Base-by-base conservation (phyloP, 2,329 filamentous ascomycete species). In the Phialophora expanda region DNA sequence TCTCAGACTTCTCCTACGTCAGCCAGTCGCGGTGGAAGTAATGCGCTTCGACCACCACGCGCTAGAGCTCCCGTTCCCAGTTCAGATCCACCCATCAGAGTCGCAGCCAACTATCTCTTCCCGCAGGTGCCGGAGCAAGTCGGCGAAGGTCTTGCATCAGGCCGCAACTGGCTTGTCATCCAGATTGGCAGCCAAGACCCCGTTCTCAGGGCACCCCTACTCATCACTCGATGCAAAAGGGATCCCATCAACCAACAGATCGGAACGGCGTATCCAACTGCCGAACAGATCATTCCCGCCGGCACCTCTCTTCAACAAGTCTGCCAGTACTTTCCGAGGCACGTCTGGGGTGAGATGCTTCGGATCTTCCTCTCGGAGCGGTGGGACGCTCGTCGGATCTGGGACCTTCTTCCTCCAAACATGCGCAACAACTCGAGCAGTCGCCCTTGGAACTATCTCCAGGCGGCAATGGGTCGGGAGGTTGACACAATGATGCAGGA, bases 381-480 rank as follows among this genome's bases (percentile, higher is more conserved):
- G 20, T 69, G 66, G 68, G 55, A 41, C 6, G 70, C 61, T 11
- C 51, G 59, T 12, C 46, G 54, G 12, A 69, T 73, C 24, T 73
- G 61, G 56, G 17, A 69, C 4, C 14, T 24, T 5, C 59, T 70
- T 38, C 70, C 71, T 17, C n/a, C 20, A 3, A 63, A 58, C 26
- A 60, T 50, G n/a, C 57, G 66, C 7, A 38, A 62, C 34, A 53
- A 61, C 58, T 12, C 54, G 58, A 3, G 5, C 4, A 5, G 51
- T 1, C 56, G 71, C 24, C 70, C 68, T 3, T 69, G 67, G 68
- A 73, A 73, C 46, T 70, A 71, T 46, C 46, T 71, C 11, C 71
- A 73, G 44, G 60, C 64, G 5, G 65, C 65, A 2, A 62, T 68
- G 38, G 65, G 65, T 32, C 65, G 71, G 1, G 70, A 73, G 57